phyloP scores from a whole-genome alignment of 345 rosid species.

The Stellera chamaejasme region DNA sequence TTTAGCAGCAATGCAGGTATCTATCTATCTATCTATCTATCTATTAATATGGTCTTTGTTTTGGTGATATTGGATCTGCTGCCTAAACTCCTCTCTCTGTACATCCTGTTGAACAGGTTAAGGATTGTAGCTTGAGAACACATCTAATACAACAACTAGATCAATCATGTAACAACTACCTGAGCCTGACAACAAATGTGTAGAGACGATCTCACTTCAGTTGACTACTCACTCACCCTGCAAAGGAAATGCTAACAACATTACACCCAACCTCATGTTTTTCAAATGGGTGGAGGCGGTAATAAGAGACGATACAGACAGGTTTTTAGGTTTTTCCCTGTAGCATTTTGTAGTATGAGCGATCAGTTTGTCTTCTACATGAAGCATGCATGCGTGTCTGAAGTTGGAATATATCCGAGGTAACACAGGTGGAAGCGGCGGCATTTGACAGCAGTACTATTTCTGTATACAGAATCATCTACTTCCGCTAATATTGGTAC shows the following conservation, averaged over 20 bases:
- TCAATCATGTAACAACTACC: conserved; percentile 32
- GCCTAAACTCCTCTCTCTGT: conserved; percentile 3
- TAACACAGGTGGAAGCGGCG: conserved; percentile 7
- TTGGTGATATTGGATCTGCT: conserved; percentile 1
- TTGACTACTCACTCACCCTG: conserved; percentile 54
- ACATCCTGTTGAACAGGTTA: conserved; percentile 40
- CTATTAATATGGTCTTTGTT: neutral
- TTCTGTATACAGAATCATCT: conserved; percentile 25
- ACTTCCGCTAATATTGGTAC: neutral
- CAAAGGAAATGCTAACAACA: conserved; percentile 35
- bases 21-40: conserved; percentile 12
- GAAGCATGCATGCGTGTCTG: conserved; percentile 4
- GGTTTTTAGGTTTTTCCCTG: conserved; percentile 18
- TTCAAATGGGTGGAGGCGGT: conserved; percentile 27
- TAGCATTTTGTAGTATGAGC: conserved; percentile 25
- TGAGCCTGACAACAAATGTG: conserved; percentile 58
- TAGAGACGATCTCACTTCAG: conserved; percentile 49
- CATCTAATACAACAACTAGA: conserved; percentile 54
- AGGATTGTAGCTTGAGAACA: conserved; percentile 81
- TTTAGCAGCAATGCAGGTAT: conserved; percentile 78
- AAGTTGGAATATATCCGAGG: no score
- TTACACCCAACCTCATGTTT: conserved; percentile 30
- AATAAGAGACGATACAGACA: conserved; percentile 11
- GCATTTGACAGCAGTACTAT: conserved; percentile 17
- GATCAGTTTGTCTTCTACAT: conserved; percentile 14